Evolutionary conservation across 2,329 filamentous ascomycete species (phyloP).

Genomic region (Taxawa tesnikishii): DNA sequence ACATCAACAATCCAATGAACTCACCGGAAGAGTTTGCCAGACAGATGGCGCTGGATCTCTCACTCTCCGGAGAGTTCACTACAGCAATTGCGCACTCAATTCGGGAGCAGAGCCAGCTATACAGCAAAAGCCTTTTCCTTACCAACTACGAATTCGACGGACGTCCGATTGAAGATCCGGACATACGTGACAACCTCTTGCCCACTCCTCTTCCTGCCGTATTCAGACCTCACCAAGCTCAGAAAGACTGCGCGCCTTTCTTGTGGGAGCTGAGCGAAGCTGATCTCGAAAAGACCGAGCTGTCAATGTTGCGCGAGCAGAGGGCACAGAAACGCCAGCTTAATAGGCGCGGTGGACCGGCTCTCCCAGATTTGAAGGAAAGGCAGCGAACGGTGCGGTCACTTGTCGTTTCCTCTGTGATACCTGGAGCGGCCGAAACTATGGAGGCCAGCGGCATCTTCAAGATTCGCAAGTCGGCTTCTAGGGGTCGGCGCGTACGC

Average conservation of each 20-base stretch:
- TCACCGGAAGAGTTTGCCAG: slow-evolving; percentile 89
- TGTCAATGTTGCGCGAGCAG: slow-evolving; percentile 87
- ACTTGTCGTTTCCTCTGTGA: slow-evolving; percentile 78
- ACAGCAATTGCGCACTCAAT: slow-evolving; percentile 98
- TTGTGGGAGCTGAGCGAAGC: slow-evolving; percentile 87
- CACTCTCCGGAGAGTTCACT: slow-evolving; percentile 86
- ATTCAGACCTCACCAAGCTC: slow-evolving; percentile 82
- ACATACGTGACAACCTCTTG: slow-evolving; percentile 74
- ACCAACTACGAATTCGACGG: slow-evolving; percentile 93
- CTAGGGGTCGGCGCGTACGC: slow-evolving; percentile 37
- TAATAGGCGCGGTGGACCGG: slow-evolving; percentile 82
- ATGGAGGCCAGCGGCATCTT: slow-evolving; percentile 80
- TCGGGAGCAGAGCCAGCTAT: slow-evolving; percentile 87
- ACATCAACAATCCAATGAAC: slow-evolving; percentile 90
- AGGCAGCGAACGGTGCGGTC: slow-evolving; percentile 87
- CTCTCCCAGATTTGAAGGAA: slow-evolving; percentile 91
- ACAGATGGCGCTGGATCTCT: slow-evolving; percentile 80
- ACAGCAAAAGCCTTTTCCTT: slow-evolving; percentile 85
- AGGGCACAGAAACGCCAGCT: slow-evolving; percentile 89
- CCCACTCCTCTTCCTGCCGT: slow-evolving; percentile 70
- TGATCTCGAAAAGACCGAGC: slow-evolving; percentile 80
- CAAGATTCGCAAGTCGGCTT: slow-evolving; percentile 43
- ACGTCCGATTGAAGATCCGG: slow-evolving; percentile 80
- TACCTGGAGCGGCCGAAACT: slow-evolving; percentile 70
- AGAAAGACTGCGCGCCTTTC: slow-evolving; percentile 88